phyloP scores from a whole-genome alignment of 2,329 filamentous ascomycete species.

The Fusarium dimerum region DNA sequence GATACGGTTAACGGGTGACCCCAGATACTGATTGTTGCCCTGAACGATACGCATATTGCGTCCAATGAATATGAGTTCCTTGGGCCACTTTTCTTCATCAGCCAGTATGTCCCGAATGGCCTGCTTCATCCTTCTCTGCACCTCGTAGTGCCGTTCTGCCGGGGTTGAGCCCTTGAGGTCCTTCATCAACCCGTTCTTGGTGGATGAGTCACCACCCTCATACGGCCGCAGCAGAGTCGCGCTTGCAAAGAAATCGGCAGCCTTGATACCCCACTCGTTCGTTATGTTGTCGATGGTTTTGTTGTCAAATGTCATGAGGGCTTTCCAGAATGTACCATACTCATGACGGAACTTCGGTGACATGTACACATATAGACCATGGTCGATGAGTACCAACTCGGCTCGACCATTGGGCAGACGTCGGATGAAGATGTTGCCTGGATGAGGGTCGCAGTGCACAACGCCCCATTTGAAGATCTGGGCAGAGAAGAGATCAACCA shows the following conservation, averaged over 20 bases:
- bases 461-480: conserved; percentile 98
- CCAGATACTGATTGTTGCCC: conserved; percentile 88
- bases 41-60: conserved; percentile 92
- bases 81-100: conserved; percentile 86
- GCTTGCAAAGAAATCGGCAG: conserved; percentile 86
- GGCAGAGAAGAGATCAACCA: conserved; percentile 94
- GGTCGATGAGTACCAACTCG: conserved; percentile 94
- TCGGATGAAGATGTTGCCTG: conserved; percentile 95
- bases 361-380: conserved; percentile 95
- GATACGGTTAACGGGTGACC: conserved; percentile 85
- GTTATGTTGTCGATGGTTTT: conserved; percentile 72
- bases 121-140: conserved; percentile 83
- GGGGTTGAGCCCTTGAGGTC: conserved; percentile 58
- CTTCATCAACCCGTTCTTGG: conserved; percentile 64
- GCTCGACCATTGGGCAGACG: conserved; percentile 78
- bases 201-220: conserved; percentile 74
- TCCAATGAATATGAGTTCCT: conserved; percentile 89
- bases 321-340: conserved; percentile 91
- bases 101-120: conserved; percentile 68
- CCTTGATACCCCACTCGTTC: conserved; percentile 81
- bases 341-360: conserved; percentile 78
- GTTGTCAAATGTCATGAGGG: conserved; percentile 92
- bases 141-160: conserved; percentile 80
- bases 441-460: conserved; percentile 95
- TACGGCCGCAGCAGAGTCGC: conserved; percentile 91